Base-by-base conservation (phyloP, 352 stramenopile genomes). In the Blastocystis hominis region DNA sequence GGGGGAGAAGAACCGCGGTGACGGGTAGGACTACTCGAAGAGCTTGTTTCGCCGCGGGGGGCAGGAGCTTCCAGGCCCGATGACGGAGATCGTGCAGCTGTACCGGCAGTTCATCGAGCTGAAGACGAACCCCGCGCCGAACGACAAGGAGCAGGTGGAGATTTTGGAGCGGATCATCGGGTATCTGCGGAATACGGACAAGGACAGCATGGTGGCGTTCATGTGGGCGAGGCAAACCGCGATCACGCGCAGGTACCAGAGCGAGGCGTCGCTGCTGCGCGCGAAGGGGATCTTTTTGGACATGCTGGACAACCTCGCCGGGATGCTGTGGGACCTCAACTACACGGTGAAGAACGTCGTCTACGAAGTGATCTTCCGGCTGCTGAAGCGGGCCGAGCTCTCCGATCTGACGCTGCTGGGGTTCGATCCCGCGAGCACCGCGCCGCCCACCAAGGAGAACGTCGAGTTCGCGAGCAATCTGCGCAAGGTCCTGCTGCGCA, bases 281-380 rank as follows among this genome's bases (percentile, higher is more conserved):
- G n/a, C 77, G 15, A 87, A 87, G 77, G 55, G 66, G 2, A 59
- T 87, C 53, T 64, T 87, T 30, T 56, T 87, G 40, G 47, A 75
- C 24, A 87, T 87, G 42, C 40, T 87, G 40, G 62, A 78, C 17
- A 68, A 40, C n/a, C 15, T 77, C 17, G 34, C 62, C 4, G 30
- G 30, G 24, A 75, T 30, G 0, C n/a, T 87, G 20, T 87, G 66
- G 62, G 77, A 87, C 46, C 55, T 87, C 30, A 87, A 36, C 38
- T 87, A 87, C 47, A 78, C 62, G n/a, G 77, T 87, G 4, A 87
- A 87, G 50, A 87, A 87, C 44, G 77, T 87, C 7, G 62, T 78
- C 13, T 87, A 75, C 44, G 77, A 87, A 36, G 42, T 87, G 7
- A 87, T 87, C 36, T 87, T 87, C 77, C 77, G 77, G n/a, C 77